Base-by-base conservation (phyloP, 768 basidiomycete genomes). In the Albatrellus ellisii region DNA sequence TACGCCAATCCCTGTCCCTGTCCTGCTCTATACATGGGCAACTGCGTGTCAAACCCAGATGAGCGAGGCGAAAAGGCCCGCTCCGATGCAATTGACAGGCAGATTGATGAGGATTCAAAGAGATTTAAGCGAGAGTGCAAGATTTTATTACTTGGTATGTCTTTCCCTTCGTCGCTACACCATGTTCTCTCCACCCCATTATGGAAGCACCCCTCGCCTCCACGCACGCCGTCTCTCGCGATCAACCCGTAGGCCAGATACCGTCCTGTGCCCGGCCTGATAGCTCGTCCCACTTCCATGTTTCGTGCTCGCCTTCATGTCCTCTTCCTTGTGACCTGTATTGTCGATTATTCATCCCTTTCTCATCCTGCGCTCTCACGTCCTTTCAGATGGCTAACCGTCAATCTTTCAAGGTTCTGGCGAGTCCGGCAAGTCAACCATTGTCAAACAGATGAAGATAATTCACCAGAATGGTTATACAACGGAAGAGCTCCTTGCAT, bases 401-500 rank as follows among this genome's bases (percentile, higher is more conserved):
- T 12, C 14, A 2, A 11, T 11, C n/a, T 11, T 29, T 25, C 26
- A 52, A 92, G 91, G 92, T 42, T 91, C 90, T 11, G 89, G 92
- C 53, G 90, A 94, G 65, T 87, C 84, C 0, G 94, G 92, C 5
- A 97, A 97, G 63, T 80, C 77, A 4, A 98, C 92, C 0, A 89
- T 98, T 49, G 90, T 95, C 26, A 97, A 98, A 58, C 92, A 98
- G 61, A 95, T 98, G 91, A 95, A 94, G 70, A 92, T 97, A 44
- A 91, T 97, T 37, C 86, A 98, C 59, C 86, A 94, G 59, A 77
- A 80, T 47, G 92, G 92, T 10, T 98, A 90, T 62, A 74, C 79
- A 2, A 60, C 62, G 6, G 72, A 81, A 0, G 90, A 95, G 58
- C 74, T 89, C 21, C 67, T 79, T 46, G 69, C 75, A 3, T 94